A percentile compares a stretch with the other conserved stretches of the same genome.
Evolutionary conservation across 352 stramenopile genomes (phyloP).

Genomic region (Globisporangium solare): DNA sequence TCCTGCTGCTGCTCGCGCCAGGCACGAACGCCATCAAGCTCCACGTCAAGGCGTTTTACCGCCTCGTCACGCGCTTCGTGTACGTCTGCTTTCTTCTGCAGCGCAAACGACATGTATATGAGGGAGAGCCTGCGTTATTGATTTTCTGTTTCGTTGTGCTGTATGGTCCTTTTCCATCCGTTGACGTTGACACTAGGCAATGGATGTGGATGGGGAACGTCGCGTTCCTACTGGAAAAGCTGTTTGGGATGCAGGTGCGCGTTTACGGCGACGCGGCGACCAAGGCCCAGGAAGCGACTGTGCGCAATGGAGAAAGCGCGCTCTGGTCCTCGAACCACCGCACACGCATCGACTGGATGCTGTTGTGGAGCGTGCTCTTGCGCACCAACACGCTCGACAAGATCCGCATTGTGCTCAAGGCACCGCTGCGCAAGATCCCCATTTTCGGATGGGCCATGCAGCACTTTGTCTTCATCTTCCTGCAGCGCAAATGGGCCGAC

Average conservation of each 20-base stretch:
- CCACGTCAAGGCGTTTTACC: conserved; percentile 35
- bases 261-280: conserved; percentile 57
- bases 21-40: conserved; percentile 10
- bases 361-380: conserved; percentile 68
- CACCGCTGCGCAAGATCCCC: conserved; percentile 57
- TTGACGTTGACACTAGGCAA: conserved; percentile 34
- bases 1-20: conserved; percentile 36
- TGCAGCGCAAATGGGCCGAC: conserved; percentile 63
- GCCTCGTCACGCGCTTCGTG: conserved; percentile 48
- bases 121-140: not conserved
- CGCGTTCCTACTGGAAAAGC: conserved; percentile 55
- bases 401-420: conserved; percentile 76
- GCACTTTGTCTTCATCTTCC: conserved; percentile 82
- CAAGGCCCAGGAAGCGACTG: conserved; percentile 40
- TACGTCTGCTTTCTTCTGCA: conserved; percentile 22
- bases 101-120: not conserved
- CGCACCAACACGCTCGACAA: conserved; percentile 43
- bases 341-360: conserved; percentile 84
- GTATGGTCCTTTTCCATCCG: not conserved
- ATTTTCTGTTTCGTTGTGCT: not conserved
- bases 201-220: conserved; percentile 76
- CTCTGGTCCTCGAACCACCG: conserved; percentile 79
- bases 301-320: conserved; percentile 41
- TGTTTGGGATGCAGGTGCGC: conserved; percentile 54
- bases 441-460: conserved; percentile 87